Conservation (phyloP, 352 stramenopile species). For the Phytophthora europaea region DNA sequence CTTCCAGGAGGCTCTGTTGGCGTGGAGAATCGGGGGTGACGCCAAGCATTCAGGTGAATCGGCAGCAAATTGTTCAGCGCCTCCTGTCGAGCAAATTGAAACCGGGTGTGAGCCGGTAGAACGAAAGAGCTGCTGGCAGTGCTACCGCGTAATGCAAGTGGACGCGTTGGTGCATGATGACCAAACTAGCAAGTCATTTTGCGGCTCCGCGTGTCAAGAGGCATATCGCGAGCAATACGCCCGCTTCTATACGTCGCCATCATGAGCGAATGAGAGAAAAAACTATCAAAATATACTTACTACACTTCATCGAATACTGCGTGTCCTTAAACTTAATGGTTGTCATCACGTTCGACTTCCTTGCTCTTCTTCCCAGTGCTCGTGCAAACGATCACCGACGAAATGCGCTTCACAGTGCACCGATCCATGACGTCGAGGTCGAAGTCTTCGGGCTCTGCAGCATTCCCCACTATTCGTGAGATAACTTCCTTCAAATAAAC, state of each 20-base stretch:
- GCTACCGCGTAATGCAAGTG: slow-evolving; percentile 63
- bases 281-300: neutral
- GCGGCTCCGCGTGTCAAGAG: slow-evolving; percentile 45
- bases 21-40: slow-evolving; percentile 56
- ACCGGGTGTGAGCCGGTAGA: slow-evolving; percentile 50
- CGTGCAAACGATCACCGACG: slow-evolving; percentile 72
- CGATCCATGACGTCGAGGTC: slow-evolving; percentile 85
- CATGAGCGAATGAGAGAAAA: neutral
- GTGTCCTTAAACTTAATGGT: neutral
- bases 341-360: neutral
- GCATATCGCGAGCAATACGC: slow-evolving; percentile 64
- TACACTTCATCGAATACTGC: neutral
- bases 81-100: slow-evolving; percentile 54
- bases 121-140: slow-evolving; percentile 86
- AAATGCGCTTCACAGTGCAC: slow-evolving; percentile 81
- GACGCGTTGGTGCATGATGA: slow-evolving; percentile 58
- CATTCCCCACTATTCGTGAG: neutral
- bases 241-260: slow-evolving; percentile 50
- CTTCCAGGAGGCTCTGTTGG: slow-evolving; percentile 67
- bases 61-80: neutral
- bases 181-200: slow-evolving; percentile 66
- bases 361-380: slow-evolving; percentile 69
- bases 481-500: neutral
- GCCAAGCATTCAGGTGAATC: neutral
- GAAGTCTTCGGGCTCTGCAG: slow-evolving; percentile 59